Evolutionary conservation across 2,329 filamentous ascomycete species (phyloP).

Genomic region (Colletotrichum acutatum): DNA sequence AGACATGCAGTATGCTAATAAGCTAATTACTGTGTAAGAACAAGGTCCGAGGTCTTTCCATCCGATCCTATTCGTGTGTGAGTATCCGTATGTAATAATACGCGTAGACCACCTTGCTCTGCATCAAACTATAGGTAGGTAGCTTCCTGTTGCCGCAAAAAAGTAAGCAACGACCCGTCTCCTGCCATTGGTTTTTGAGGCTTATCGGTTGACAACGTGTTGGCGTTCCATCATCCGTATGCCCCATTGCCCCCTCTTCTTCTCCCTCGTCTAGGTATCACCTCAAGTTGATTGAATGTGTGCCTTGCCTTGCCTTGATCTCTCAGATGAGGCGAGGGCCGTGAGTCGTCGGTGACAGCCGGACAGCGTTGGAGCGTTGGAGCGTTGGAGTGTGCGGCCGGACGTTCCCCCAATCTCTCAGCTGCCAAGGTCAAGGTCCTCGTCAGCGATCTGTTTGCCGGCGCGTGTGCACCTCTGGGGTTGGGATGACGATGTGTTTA

Average conservation of each 20-base stretch:
- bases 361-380: not conserved
- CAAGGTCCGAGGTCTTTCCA: not conserved
- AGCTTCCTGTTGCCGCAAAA: not conserved
- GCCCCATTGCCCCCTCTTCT: not conserved
- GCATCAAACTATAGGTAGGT: not conserved
- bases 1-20: not conserved
- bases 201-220: not conserved
- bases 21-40: not conserved
- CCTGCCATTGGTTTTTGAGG: not conserved
- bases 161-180: conserved; percentile 2
- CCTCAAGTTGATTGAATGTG: too few species aligned
- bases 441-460: not conserved
- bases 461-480: not conserved
- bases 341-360: not conserved
- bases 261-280: too few species aligned
- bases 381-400: too few species aligned
- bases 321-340: not conserved
- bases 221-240: not conserved
- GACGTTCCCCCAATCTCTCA: not conserved
- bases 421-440: not conserved
- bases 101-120: not conserved
- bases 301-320: too few species aligned
- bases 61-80: conserved; percentile 2
- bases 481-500: not conserved
- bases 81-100: conserved; percentile 2